These are phyloP conservation scores for Colletotrichum chlorophyti DNA, from an alignment of 2,329 filamentous ascomycete species.

Conservation along the genomic window DNA sequence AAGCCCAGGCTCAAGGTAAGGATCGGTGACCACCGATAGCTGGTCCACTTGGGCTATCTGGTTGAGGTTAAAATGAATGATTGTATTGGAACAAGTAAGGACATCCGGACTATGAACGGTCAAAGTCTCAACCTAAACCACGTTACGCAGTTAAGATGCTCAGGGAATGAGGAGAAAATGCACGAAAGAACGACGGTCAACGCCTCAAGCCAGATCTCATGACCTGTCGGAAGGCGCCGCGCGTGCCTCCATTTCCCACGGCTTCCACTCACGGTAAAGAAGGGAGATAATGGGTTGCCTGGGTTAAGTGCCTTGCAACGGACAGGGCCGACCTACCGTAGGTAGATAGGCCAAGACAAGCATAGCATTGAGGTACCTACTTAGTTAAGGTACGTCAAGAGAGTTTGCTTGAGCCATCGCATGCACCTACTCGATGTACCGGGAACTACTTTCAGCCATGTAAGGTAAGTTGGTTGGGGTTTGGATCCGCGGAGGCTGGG, in stretches of 20 bases:
- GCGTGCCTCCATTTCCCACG: neutral
- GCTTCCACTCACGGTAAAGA: too few relatives aligned
- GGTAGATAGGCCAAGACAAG: neutral
- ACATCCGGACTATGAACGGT: too few relatives aligned
- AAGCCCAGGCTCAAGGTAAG: neutral
- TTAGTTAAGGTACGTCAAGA: too few relatives aligned
- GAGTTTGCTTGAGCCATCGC: too few relatives aligned
- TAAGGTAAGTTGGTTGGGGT: too few relatives aligned
- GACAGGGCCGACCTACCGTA: neutral
- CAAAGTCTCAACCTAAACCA: too few relatives aligned
- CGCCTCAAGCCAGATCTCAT: slow-evolving; percentile 17
- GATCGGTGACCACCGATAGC: slow-evolving; percentile 24
- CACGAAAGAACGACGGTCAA: neutral
- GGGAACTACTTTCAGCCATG: too few relatives aligned
- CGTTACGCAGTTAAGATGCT: slow-evolving; percentile 16
- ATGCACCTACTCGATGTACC: too few relatives aligned
- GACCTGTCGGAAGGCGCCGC: slow-evolving; percentile 27
- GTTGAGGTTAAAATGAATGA: slow-evolving; percentile 5
- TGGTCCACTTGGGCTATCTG: slow-evolving; percentile 17
- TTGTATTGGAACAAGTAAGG: neutral
- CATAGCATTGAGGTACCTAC: neutral
- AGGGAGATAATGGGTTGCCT: neutral
- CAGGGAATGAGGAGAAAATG: neutral
- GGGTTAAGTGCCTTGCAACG: too few relatives aligned
- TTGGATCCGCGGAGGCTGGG: too few relatives aligned